Percentiles rank a stretch among this genome's conserved stretches.
These are phyloP conservation scores for Scedosporium aurantiacum DNA, from an alignment of 2,329 filamentous ascomycete genomes.

Conservation along the genomic window DNA sequence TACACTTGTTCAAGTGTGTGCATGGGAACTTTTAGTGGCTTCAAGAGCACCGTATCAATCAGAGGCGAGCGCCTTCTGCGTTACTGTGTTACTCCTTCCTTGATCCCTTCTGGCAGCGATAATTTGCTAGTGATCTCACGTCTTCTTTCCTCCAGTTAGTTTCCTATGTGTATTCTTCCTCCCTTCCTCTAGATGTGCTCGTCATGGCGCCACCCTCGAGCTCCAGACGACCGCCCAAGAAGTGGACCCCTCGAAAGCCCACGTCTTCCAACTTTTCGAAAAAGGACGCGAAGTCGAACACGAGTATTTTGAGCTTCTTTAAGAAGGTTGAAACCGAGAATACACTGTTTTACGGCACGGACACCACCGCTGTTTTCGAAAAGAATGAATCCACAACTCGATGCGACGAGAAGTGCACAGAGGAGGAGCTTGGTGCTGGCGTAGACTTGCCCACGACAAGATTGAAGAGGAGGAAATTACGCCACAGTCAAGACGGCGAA, in stretches of 20 bases:
- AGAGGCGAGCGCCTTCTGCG: too few species aligned
- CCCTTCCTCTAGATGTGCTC: background rate
- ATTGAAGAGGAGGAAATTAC: conserved; percentile 32
- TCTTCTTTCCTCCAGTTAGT: background rate
- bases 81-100: too few species aligned
- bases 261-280: conserved; percentile 14
- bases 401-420: conserved; percentile 15
- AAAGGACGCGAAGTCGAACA: conserved; percentile 37
- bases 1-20: too few species aligned
- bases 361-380: conserved; percentile 16
- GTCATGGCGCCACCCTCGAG: conserved; percentile 4
- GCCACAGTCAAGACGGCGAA: conserved; percentile 12
- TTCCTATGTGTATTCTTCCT: background rate
- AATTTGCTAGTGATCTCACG: too few species aligned
- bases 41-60: too few species aligned
- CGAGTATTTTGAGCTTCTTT: conserved; percentile 65
- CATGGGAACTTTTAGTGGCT: too few species aligned
- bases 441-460: conserved; percentile 9
- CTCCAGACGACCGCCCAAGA: background rate
- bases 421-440: background rate
- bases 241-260: conserved; percentile 8
- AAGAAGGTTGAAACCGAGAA: conserved; percentile 46
- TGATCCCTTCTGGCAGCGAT: too few species aligned
- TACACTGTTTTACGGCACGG: conserved; percentile 10
- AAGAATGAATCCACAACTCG: conserved; percentile 20